Conservation (phyloP, 164 flowering plant genomes). For the Aristolochia californica region DNA sequence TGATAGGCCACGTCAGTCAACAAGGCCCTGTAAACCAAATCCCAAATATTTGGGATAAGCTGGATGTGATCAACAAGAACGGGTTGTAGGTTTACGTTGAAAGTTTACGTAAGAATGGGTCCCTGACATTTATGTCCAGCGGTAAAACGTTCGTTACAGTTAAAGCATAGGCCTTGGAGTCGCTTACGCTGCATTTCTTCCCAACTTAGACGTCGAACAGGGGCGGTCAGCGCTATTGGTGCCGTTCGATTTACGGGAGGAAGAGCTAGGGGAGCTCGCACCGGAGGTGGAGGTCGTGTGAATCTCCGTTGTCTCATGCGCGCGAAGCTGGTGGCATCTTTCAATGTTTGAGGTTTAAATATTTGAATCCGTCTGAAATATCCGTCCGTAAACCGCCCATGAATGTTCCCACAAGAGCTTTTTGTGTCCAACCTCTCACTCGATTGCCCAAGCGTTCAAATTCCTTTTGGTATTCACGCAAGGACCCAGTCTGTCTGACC, state of each 20-base stretch:
- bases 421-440: not conserved
- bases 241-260: not conserved
- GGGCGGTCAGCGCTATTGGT: too few relatives aligned
- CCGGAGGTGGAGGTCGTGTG: not conserved
- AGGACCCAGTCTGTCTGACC: not conserved
- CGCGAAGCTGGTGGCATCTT: too few relatives aligned
- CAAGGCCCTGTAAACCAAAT: too few relatives aligned
- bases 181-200: not conserved
- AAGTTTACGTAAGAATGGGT: too few relatives aligned
- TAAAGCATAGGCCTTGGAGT: not conserved
- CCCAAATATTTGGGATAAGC: too few relatives aligned
- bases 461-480: conserved; percentile 1
- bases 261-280: not conserved
- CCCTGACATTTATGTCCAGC: not conserved
- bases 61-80: too few relatives aligned
- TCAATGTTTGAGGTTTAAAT: too few relatives aligned
- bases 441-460: not conserved
- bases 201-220: not conserved
- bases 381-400: too few relatives aligned
- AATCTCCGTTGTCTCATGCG: not conserved
- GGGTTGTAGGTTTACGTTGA: too few relatives aligned
- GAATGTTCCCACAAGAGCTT: not conserved
- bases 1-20: too few relatives aligned
- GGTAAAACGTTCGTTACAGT: not conserved
- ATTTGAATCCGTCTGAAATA: too few relatives aligned